phyloP scores from a whole-genome alignment of 176 grass and related monocot species.

The Typha latifolia region DNA sequence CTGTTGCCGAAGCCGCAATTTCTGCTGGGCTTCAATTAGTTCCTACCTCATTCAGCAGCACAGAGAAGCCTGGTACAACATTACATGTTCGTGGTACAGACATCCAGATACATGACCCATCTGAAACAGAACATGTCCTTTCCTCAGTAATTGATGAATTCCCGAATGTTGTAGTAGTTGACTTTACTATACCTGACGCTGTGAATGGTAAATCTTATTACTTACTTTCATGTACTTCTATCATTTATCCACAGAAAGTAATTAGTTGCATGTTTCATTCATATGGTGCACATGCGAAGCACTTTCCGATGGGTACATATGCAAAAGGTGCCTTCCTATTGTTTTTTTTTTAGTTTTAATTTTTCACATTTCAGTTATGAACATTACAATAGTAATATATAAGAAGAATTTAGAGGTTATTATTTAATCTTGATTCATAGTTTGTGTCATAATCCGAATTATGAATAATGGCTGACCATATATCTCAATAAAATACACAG shows the following conservation, averaged over 20 bases:
- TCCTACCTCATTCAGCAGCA: conserved; percentile 71
- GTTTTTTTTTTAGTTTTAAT: no score
- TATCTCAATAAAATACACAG: no score
- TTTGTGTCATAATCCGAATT: no score
- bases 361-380: no score
- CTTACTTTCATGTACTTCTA: neutral
- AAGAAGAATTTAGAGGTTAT: no score
- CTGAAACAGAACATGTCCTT: conserved; percentile 63
- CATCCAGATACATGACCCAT: conserved; percentile 54
- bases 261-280: conserved; percentile 6
- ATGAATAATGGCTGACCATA: no score
- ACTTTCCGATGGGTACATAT: no score
- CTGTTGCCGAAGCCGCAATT: conserved; percentile 54
- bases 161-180: conserved; percentile 75
- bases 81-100: conserved; percentile 41
- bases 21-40: conserved; percentile 63
- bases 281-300: no score
- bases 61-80: conserved; percentile 48
- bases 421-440: no score
- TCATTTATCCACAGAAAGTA: neutral
- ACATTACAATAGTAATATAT: no score
- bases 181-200: conserved; percentile 66
- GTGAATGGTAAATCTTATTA: conserved; percentile 54
- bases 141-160: conserved; percentile 53
- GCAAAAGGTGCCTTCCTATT: no score